These are phyloP conservation scores for Chenopodium album DNA, from an alignment of 148 eudicot species.

Conservation along the genomic window DNA sequence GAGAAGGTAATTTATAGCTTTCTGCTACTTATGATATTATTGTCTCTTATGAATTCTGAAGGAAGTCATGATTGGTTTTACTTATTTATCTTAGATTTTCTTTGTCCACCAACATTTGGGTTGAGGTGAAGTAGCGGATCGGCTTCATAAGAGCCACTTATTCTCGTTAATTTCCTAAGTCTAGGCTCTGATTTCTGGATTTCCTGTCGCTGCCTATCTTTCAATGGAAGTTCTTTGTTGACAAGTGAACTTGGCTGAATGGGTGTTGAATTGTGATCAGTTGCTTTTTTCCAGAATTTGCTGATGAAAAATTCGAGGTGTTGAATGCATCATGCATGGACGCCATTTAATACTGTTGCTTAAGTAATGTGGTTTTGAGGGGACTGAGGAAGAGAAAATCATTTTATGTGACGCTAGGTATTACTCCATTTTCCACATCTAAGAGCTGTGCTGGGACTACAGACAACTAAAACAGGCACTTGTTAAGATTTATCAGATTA, in stretches of 20 bases:
- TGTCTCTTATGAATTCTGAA: neutral
- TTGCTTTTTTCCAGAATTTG: neutral
- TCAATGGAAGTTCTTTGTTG: neutral
- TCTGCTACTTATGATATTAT: neutral
- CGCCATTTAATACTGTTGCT: neutral
- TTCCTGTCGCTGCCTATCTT: neutral
- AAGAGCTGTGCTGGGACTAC: neutral
- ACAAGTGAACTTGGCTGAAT: neutral
- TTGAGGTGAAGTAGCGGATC: neutral
- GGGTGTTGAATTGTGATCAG: neutral
- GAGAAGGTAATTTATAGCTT: constrained; percentile 50
- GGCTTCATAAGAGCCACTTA: neutral
- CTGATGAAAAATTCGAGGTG: neutral
- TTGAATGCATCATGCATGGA: neutral
- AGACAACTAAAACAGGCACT: neutral
- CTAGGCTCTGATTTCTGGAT: neutral
- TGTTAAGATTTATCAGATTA: neutral
- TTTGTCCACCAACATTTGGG: neutral
- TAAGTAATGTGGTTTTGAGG: neutral
- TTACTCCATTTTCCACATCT: neutral
- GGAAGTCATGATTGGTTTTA: neutral
- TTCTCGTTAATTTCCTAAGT: neutral
- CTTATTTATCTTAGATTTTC: neutral
- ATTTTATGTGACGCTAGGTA: neutral
- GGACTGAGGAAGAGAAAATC: neutral